phyloP scores from a whole-genome alignment of 352 stramenopile genomes.

The Pythium aphanidermatum region DNA sequence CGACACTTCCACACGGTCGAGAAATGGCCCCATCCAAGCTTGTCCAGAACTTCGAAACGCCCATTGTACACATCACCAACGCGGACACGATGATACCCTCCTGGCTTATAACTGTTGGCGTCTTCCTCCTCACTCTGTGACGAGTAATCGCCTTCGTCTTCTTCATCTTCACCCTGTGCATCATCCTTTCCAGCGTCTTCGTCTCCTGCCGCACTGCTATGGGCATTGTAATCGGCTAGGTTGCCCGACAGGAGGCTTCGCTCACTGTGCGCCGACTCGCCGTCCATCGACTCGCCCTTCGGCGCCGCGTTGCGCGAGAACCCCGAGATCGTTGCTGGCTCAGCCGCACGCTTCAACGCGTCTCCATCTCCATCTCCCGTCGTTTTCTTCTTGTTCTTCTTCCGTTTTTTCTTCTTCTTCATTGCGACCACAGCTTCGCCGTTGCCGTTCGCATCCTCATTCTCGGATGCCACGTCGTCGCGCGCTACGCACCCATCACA shows the following conservation, averaged over 20 bases:
- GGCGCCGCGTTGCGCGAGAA: constrained; percentile 15
- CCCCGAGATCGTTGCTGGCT: background rate
- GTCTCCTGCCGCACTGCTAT: background rate
- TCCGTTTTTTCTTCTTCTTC: constrained; percentile 25
- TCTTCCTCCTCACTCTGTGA: constrained; percentile 90
- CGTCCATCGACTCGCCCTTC: constrained; percentile 25
- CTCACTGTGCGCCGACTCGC: constrained; percentile 21
- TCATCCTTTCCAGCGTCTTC: constrained; percentile 6
- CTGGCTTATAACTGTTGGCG: constrained; percentile 92
- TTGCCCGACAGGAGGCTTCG: constrained; percentile 22
- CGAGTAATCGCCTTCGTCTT: constrained; percentile 86
- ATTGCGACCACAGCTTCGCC: background rate
- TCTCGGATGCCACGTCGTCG: too few species aligned
- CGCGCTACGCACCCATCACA: too few species aligned
- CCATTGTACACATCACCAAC: constrained; percentile 90
- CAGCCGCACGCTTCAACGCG: background rate
- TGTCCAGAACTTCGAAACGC: constrained; percentile 96
- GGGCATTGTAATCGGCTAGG: constrained; percentile 11
- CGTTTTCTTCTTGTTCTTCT: constrained; percentile 22
- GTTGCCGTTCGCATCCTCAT: background rate
- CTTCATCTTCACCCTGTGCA: constrained; percentile 19
- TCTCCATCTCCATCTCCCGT: constrained; percentile 3
- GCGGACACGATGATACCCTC: constrained; percentile 97
- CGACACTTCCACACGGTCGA: constrained; percentile 99
- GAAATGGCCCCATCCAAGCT: constrained; percentile 99